Evolutionary conservation across 1,139 yeast genomes (phyloP).

Genomic region (Taphrina betulina): DNA sequence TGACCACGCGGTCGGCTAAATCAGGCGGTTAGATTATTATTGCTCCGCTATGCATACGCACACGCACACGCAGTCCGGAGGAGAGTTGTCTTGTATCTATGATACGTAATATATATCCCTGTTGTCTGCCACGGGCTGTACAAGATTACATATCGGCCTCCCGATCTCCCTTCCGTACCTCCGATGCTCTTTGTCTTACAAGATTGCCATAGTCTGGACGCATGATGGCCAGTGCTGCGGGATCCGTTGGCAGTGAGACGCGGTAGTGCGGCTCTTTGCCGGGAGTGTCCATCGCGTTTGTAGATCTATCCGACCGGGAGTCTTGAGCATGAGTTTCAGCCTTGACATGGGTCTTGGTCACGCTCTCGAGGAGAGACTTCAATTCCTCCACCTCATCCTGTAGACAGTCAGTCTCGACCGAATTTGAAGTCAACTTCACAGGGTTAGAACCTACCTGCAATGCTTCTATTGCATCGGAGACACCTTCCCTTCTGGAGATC

Average conservation of each 20-base stretch:
- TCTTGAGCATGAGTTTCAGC: too few species aligned
- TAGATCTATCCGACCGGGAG: too few species aligned
- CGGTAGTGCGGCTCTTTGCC: not conserved
- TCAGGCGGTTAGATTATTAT: too few species aligned
- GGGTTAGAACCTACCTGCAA: conserved; percentile 7
- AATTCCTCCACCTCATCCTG: conserved; percentile 25
- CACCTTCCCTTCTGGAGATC: conserved; percentile 25
- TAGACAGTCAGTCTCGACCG: too few species aligned
- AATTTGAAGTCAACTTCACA: not conserved
- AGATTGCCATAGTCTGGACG: conserved; percentile 4
- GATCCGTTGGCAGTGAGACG: conserved; percentile 17
- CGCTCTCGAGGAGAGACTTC: not conserved
- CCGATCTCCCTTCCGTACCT: conserved; percentile 16
- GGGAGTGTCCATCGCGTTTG: not conserved
- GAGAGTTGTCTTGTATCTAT: too few species aligned
- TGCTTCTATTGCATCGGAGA: conserved; percentile 30
- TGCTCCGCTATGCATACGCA: too few species aligned
- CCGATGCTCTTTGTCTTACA: conserved; percentile 5
- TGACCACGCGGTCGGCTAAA: too few species aligned
- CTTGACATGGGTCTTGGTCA: not conserved
- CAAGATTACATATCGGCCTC: conserved; percentile 13
- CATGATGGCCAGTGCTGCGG: conserved; percentile 7
- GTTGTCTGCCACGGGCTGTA: too few species aligned
- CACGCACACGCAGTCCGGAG: too few species aligned
- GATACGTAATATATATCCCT: too few species aligned